Base-by-base conservation (phyloP, 305 asterid genomes). In the Withania somnifera region DNA sequence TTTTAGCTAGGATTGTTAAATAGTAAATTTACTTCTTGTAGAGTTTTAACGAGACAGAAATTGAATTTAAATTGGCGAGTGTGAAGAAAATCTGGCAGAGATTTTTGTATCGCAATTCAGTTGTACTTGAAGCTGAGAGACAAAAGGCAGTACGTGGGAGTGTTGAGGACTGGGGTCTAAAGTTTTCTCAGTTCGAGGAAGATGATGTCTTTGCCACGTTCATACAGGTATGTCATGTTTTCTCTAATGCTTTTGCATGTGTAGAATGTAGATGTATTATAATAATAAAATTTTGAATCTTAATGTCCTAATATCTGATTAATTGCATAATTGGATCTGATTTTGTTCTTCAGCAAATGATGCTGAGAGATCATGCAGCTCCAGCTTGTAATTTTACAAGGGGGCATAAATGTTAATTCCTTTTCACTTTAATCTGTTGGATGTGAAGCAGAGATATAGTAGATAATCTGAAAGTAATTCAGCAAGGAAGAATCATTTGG, bases 51-150 rank as follows among this genome's bases (percentile, higher is more conserved):
- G 95, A 90, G 89, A 92, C 93, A 28, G 99, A 94, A 84, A 88
- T 93, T 63, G 93, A 96, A 84, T 76, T 87, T 84, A 96, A 90
- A 85, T 56, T 93, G 90, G 90, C 90, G 57, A 94, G 93, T 81
- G 94, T 96, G 83, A 94, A 83, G 86, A 94, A 88, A 83, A 90
- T 94, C 66, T 94, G 99, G 99, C 99, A 89, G 83, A 90, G 99
- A 87, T 96, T 92, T 90, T 60, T 93, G 89, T 96, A 96, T 82
- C 94, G 91, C 1, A 92, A 93, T 89, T 89, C 99, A 52, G 63
- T 96, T 78, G 56, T 94, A 82, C 98, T 93, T 66, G 99, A 96
- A 90, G 98, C 99, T 28, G 90, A 88, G 84, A 92, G 98, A 86
- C 99, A 96, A 82, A 91, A 89, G 36, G 76, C 85, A 52, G 85